Evolutionary conservation across 345 rosid genomes (phyloP).

Genomic region (Populus deltoides): DNA sequence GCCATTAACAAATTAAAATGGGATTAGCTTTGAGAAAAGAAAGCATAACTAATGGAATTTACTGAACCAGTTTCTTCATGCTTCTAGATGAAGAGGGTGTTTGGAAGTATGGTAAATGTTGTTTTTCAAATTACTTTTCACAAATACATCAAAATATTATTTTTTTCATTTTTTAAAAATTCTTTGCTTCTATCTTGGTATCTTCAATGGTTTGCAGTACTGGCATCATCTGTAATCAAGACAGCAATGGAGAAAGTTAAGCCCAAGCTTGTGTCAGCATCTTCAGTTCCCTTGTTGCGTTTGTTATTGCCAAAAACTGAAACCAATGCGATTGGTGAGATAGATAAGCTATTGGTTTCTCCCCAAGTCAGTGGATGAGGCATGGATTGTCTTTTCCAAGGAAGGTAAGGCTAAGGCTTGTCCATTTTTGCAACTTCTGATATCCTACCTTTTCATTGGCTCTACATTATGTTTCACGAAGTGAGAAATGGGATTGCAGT

Average conservation of each 20-base stretch:
- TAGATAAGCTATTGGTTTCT: conserved; percentile 40
- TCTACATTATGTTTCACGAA: conserved; percentile 1
- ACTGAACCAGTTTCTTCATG: not conserved
- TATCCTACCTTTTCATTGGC: not conserved
- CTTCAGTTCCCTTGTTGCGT: conserved; percentile 55
- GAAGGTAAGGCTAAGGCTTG: not conserved
- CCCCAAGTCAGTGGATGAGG: conserved; percentile 16
- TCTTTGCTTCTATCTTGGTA: conserved; percentile 62
- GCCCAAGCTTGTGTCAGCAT: conserved; percentile 34
- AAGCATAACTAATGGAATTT: not conserved
- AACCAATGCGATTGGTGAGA: conserved; percentile 50
- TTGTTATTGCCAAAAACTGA: conserved; percentile 65
- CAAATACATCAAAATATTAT: too few species aligned
- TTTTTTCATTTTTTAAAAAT: too few species aligned
- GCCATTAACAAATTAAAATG: not conserved
- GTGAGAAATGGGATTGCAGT: not conserved
- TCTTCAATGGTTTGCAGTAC: conserved; percentile 74
- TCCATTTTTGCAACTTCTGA: not conserved
- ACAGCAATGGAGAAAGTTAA: conserved; percentile 47
- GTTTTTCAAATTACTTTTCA: too few species aligned
- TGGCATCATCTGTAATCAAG: conserved; percentile 51
- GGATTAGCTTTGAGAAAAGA: not conserved
- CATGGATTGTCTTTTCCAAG: not conserved
- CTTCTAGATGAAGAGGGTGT: not conserved
- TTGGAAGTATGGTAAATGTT: too few species aligned